phyloP scores from a whole-genome alignment of 306 rosid genomes.

The Rosa chinensis region DNA sequence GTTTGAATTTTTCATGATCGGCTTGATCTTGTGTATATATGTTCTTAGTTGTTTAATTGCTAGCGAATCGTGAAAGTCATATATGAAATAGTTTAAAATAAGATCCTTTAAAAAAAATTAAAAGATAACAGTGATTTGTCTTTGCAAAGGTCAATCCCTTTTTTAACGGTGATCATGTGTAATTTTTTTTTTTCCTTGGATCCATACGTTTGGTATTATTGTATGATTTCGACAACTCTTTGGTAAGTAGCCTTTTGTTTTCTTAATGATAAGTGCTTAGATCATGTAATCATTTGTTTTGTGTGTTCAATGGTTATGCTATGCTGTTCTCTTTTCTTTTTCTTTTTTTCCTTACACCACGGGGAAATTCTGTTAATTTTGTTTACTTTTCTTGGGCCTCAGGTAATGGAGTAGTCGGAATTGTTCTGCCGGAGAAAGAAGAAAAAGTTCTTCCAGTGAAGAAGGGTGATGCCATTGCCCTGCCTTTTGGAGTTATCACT shows the following conservation, averaged over 20 bases:
- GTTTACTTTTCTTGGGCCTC: constrained; percentile 3
- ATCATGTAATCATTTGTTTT: not conserved
- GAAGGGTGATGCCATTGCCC: constrained; percentile 81
- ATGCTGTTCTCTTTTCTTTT: not conserved
- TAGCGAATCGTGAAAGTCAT: constrained; percentile 8
- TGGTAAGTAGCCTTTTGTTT: not conserved
- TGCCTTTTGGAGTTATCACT: constrained; percentile 77
- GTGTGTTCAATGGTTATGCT: not conserved
- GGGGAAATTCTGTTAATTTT: not conserved
- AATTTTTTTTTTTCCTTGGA: not conserved
- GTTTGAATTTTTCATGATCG: not conserved
- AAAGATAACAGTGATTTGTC: not conserved
- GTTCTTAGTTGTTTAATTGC: not conserved
- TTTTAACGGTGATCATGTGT: not conserved
- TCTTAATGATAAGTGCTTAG: not conserved
- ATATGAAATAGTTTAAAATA: not conserved
- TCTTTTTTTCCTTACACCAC: too few relatives aligned
- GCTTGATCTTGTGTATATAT: not conserved
- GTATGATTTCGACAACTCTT: not conserved
- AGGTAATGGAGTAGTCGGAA: constrained; percentile 69
- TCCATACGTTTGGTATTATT: not conserved
- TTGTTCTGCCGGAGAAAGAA: constrained; percentile 65
- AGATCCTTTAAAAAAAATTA: not conserved
- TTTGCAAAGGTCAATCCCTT: not conserved
- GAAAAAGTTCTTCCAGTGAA: constrained; percentile 75